These are phyloP conservation scores for Aspergillus biplanus DNA, from an alignment of 495 filamentous ascomycete species.

Conservation along the genomic window DNA sequence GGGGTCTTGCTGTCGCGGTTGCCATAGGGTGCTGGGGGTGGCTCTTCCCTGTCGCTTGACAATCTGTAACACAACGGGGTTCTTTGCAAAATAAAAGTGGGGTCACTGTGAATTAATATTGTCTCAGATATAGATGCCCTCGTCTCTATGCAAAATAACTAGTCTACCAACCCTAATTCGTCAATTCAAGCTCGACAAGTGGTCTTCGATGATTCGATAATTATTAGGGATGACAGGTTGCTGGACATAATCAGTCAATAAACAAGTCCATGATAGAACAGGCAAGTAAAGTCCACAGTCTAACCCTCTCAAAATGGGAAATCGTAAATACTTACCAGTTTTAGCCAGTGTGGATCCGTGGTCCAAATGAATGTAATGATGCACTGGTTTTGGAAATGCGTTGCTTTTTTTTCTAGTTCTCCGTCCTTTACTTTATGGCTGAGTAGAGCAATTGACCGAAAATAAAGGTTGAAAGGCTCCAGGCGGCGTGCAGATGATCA, in stretches of 20 bases:
- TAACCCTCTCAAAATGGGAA: not conserved
- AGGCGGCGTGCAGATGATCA: not conserved
- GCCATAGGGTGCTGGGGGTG: slow-evolving; percentile 30
- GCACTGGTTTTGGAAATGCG: no score
- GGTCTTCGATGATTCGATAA: slow-evolving; percentile 3
- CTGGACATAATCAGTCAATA: slow-evolving; percentile 4
- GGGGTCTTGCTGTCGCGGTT: slow-evolving; percentile 29
- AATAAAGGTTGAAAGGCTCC: not conserved
- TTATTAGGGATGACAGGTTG: not conserved
- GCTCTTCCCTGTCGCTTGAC: slow-evolving; percentile 22
- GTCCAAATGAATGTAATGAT: no score
- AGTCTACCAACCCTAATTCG: slow-evolving; percentile 10
- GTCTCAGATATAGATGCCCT: slow-evolving; percentile 33
- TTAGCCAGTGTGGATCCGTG: no score
- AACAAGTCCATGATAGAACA: not conserved
- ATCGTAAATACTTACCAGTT: not conserved
- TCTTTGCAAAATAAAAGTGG: slow-evolving; percentile 24
- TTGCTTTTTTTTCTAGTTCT: no score
- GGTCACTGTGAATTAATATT: slow-evolving; percentile 26
- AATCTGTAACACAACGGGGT: slow-evolving; percentile 28
- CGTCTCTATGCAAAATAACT: slow-evolving; percentile 11
- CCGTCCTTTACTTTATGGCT: no score
- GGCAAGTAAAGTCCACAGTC: not conserved
- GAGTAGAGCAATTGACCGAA: not conserved
- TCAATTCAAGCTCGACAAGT: slow-evolving; percentile 14